Percentiles rank a stretch among this genome's conserved stretches.
phyloP scores from a whole-genome alignment of 306 rosid species.

The Dicorynia guianensis region DNA sequence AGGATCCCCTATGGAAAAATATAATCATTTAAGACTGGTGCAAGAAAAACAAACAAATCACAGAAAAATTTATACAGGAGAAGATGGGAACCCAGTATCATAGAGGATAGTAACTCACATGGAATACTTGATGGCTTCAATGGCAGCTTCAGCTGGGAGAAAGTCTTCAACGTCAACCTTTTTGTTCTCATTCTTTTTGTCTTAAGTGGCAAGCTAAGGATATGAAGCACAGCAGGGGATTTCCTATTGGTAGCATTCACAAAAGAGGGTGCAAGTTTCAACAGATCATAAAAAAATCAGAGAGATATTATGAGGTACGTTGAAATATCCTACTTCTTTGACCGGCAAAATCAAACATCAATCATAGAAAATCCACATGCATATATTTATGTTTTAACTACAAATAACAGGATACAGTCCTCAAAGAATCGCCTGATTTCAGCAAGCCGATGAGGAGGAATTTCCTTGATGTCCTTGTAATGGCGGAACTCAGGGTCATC shows the following conservation, averaged over 20 bases:
- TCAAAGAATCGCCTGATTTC: conserved; percentile 97
- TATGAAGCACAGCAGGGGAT: conserved; percentile 28
- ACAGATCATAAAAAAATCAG: not conserved
- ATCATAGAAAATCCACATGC: conserved; percentile 10
- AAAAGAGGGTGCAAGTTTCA: not conserved
- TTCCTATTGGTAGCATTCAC: conserved; percentile 13
- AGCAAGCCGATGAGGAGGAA: conserved; percentile 97
- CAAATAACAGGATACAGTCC: conserved; percentile 82
- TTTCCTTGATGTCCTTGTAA: conserved; percentile 79
- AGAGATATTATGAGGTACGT: no score
- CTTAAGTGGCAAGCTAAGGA: conserved; percentile 66
- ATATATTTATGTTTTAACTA: conserved; percentile 10
- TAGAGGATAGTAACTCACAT: conserved; percentile 62
- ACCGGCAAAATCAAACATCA: conserved; percentile 9
- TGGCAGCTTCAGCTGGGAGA: conserved; percentile 82
- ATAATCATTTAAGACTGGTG: conserved; percentile 14
- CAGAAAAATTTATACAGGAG: not conserved
- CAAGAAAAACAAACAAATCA: conserved; percentile 1
- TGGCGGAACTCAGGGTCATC: conserved; percentile 97
- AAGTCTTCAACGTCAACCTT: conserved; percentile 93
- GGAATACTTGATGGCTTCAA: conserved; percentile 85
- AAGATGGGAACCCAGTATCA: not conserved
- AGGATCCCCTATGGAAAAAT: conserved; percentile 2
- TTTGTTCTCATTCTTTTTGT: conserved; percentile 99
- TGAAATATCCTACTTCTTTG: not conserved